Percentiles rank a stretch among this genome's conserved stretches.
Conservation (phyloP, 768 basidiomycete genomes). For the Suillus ampliporus region DNA sequence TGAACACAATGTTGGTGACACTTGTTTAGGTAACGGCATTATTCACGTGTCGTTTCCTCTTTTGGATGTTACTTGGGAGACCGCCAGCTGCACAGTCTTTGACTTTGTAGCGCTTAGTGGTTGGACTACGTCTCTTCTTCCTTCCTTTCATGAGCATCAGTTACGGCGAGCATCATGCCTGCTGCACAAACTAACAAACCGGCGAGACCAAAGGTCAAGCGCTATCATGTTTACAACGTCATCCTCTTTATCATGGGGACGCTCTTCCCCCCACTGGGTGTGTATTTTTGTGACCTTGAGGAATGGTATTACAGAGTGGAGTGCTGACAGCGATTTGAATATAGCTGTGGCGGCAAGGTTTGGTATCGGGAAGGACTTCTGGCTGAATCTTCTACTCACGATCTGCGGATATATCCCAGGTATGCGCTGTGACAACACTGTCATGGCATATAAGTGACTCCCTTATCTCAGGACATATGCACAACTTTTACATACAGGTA, state of each 20-base stretch:
- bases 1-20: constrained; percentile 14
- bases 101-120: too few relatives aligned
- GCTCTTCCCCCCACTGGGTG: constrained; percentile 90
- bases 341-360: constrained; percentile 93
- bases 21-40: constrained; percentile 31
- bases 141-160: constrained; percentile 11
- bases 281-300: constrained; percentile 20
- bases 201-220: constrained; percentile 59
- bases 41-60: constrained; percentile 27
- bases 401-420: constrained; percentile 92
- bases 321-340: constrained; percentile 15
- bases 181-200: constrained; percentile 55
- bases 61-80: not conserved
- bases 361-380: constrained; percentile 90
- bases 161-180: constrained; percentile 30
- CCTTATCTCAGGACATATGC: constrained; percentile 68
- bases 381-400: constrained; percentile 87
- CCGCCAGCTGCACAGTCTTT: not conserved
- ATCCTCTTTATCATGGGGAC: constrained; percentile 89
- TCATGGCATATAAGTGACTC: constrained; percentile 11
- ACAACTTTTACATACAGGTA: constrained; percentile 94
- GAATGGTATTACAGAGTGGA: not conserved
- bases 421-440: constrained; percentile 32
- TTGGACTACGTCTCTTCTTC: too few relatives aligned
- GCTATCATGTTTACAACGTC: constrained; percentile 81